These are phyloP conservation scores for Calocera cornea DNA, from an alignment of 768 basidiomycete species.

Conservation along the genomic window DNA sequence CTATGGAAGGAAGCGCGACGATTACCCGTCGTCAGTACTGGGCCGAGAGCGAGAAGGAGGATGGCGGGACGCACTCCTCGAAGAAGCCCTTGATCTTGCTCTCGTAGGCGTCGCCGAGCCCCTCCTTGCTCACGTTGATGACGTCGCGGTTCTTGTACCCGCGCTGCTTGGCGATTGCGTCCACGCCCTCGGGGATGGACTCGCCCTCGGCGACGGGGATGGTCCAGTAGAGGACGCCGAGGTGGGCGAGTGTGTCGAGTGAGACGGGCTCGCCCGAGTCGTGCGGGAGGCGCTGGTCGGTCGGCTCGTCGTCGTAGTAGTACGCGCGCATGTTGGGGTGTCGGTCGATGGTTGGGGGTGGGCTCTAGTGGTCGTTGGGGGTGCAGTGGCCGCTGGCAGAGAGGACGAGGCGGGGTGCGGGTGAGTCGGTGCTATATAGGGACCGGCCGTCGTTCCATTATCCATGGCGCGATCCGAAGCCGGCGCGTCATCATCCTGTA, in stretches of 20 bases:
- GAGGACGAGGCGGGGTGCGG: neutral
- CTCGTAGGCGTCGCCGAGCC: constrained; percentile 74
- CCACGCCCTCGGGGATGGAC: constrained; percentile 25
- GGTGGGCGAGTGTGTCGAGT: constrained; percentile 30
- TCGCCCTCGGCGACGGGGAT: constrained; percentile 51
- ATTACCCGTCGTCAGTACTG: neutral
- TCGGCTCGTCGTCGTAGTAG: constrained; percentile 59
- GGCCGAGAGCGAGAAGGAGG: neutral
- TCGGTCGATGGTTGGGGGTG: neutral
- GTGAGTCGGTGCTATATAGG: neutral
- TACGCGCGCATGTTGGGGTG: constrained; percentile 49
- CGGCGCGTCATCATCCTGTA: neutral
- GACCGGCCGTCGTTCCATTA: neutral
- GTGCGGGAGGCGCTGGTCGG: constrained; percentile 72
- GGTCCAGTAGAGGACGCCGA: constrained; percentile 56
- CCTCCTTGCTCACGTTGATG: constrained; percentile 63
- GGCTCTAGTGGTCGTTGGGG: neutral
- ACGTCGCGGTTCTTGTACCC: constrained; percentile 75
- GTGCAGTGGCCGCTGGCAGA: neutral
- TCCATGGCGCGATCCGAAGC: neutral
- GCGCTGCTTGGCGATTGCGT: constrained; percentile 50
- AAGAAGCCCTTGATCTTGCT: constrained; percentile 71
- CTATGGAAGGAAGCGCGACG: no score
- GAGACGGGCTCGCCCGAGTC: constrained; percentile 41
- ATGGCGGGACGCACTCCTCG: constrained; percentile 44